Conservation (phyloP, 2,329 filamentous ascomycete species). For the Cucurbitaria berberidis region DNA sequence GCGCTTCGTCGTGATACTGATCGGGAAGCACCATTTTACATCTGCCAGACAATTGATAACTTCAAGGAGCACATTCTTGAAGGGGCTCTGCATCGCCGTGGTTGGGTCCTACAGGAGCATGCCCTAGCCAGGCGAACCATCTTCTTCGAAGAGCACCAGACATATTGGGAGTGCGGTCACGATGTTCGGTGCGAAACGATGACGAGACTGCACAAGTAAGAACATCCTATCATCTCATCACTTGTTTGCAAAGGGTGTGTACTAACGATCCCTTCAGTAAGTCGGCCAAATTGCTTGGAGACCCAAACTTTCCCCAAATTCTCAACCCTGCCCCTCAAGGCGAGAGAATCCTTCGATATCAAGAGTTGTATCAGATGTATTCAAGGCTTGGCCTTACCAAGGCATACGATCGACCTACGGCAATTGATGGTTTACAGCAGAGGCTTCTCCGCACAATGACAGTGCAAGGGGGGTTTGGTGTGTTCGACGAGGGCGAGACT, state of each 20-base stretch:
- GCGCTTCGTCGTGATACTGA: not conserved
- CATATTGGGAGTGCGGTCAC: slow-evolving; percentile 34
- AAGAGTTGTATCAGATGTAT: slow-evolving; percentile 26
- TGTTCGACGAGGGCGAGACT: slow-evolving; percentile 30
- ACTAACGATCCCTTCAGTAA: slow-evolving; percentile 14
- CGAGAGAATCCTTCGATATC: slow-evolving; percentile 11
- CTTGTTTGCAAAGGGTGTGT: not conserved
- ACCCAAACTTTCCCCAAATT: slow-evolving; percentile 32
- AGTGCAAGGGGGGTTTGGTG: slow-evolving; percentile 34
- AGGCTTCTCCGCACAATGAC: slow-evolving; percentile 31
- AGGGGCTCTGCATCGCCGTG: slow-evolving; percentile 23
- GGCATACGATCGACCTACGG: slow-evolving; percentile 35
- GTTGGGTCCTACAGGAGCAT: slow-evolving; percentile 37
- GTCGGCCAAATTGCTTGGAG: slow-evolving; percentile 32
- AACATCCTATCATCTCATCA: not conserved
- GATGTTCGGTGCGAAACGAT: slow-evolving; percentile 30
- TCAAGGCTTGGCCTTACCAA: slow-evolving; percentile 33
- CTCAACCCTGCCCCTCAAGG: slow-evolving; percentile 2
- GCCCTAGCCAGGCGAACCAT: slow-evolving; percentile 34
- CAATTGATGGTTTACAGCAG: slow-evolving; percentile 42
- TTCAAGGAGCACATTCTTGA: slow-evolving; percentile 28
- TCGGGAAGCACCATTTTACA: slow-evolving; percentile 3
- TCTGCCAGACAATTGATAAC: slow-evolving; percentile 30
- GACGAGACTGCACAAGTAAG: slow-evolving; percentile 23
- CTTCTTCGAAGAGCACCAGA: slow-evolving; percentile 32